These are phyloP conservation scores for Basipetospora chlamydospora DNA, from an alignment of 2,329 filamentous ascomycete genomes.

Conservation along the genomic window DNA sequence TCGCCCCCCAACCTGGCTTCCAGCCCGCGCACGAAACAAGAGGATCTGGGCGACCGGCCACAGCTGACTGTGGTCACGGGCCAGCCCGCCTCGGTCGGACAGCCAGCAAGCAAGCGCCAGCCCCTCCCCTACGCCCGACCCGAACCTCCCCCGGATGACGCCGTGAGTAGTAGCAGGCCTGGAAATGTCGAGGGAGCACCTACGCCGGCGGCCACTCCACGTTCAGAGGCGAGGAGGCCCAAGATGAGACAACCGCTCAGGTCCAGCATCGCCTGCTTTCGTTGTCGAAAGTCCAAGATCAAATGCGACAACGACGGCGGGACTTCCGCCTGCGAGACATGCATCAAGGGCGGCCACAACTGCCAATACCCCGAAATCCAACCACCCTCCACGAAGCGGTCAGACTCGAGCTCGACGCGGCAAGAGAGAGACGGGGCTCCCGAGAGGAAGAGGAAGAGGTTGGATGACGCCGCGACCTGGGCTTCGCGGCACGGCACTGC, in stretches of 20 bases:
- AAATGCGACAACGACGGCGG: constrained; percentile 73
- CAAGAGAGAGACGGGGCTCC: constrained; percentile 26
- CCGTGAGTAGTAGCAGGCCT: constrained; percentile 1
- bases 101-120: background rate
- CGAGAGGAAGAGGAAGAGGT: constrained; percentile 34
- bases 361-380: constrained; percentile 51
- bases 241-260: constrained; percentile 40
- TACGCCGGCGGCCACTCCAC: background rate
- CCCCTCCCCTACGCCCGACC: background rate
- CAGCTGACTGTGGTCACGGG: background rate
- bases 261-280: constrained; percentile 64
- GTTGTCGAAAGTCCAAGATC: constrained; percentile 69
- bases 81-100: background rate
- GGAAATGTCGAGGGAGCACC: background rate
- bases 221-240: background rate
- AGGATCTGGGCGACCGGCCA: background rate
- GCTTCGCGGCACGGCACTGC: constrained; percentile 11
- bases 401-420: constrained; percentile 22
- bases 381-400: constrained; percentile 24
- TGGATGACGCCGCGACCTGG: constrained; percentile 22
- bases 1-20: constrained; percentile 1
- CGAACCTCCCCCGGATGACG: background rate
- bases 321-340: constrained; percentile 58
- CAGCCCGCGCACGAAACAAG: constrained; percentile 4
- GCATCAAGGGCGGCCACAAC: constrained; percentile 54